Evolutionary conservation across 768 basidiomycete species (phyloP).

Genomic region (Collybia mongolica): DNA sequence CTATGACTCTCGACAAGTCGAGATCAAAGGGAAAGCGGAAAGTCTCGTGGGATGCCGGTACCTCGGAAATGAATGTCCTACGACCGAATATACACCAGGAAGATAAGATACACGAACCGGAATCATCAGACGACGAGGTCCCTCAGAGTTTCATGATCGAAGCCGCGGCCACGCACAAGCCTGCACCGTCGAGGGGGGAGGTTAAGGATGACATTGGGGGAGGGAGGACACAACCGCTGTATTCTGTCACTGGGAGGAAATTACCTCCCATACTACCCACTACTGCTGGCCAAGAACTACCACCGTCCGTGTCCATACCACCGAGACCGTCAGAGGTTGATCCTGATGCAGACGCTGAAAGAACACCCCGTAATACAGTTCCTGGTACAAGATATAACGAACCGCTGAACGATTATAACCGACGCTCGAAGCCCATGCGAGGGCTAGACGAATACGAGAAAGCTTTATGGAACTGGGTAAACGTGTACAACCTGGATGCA

Average conservation of each 20-base stretch:
- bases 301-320: constrained; percentile 47
- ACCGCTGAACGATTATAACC: constrained; percentile 27
- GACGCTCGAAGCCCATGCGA: constrained; percentile 50
- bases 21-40: constrained; percentile 47
- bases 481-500: constrained; percentile 94
- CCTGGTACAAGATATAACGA: constrained; percentile 18
- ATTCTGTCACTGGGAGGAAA: constrained; percentile 46
- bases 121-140: constrained; percentile 79
- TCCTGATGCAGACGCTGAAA: constrained; percentile 30
- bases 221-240: constrained; percentile 47
- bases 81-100: constrained; percentile 73
- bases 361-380: constrained; percentile 15
- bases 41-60: constrained; percentile 57
- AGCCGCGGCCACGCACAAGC: constrained; percentile 45
- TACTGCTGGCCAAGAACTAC: constrained; percentile 26
- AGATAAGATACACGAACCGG: constrained; percentile 57
- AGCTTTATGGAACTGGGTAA: constrained; percentile 99
- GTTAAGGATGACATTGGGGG: constrained; percentile 15
- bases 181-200: constrained; percentile 26
- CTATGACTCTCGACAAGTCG: constrained; percentile 22
- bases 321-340: constrained; percentile 67
- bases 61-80: constrained; percentile 55
- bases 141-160: constrained; percentile 88
- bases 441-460: constrained; percentile 84
- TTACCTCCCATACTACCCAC: constrained; percentile 37